Base-by-base conservation (phyloP, 768 basidiomycete genomes). In the Boletellus ananiceps region DNA sequence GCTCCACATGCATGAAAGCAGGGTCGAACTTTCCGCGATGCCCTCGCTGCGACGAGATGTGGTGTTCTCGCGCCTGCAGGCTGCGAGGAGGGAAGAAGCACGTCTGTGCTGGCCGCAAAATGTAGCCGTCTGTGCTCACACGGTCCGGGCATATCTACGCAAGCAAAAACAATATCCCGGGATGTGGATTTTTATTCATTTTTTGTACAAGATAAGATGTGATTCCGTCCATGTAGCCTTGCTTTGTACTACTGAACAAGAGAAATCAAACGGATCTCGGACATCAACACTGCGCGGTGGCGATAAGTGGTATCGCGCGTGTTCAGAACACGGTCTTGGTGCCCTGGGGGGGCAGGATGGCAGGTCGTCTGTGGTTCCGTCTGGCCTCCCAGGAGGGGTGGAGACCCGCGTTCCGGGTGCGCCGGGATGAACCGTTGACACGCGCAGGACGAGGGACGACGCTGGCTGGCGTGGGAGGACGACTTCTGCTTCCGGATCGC, bases 381-480 rank as follows among this genome's bases (percentile, higher is more conserved):
- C 94, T 97, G 6, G 96, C 96, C 67, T 90, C 90, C 95, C 96
- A 99, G 13, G 92, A 95, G 2, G 96, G 95, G 69, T 99, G 96
- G 29, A 29, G 29, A 29, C 29, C 29, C 29, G 29, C 29, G 29
- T 29, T 29, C 29, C 25, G 15, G 14, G 31, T 2, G 23, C 23
- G 23, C 4, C 8, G 8, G 38, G 32, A 23, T 27, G 25, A 42
- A 16, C 18, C 4, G 21, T 46, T 16, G 12, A 12, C 23, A 25
- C 46, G 40, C 27, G 16, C 29, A 18, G 41, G 29, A 7, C 29
- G 29, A 2, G 27, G 8, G 27, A 8, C 27, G 27, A 6, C 27
- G 27, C 19, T 19, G 19, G 7, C 31, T 32, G 11, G 12, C 31
- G 38, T 47, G 46, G 19, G 29, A 40, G 33, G 21, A 15, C 8